phyloP scores from a whole-genome alignment of 2,329 filamentous ascomycete genomes.

The Graphium sp. region DNA sequence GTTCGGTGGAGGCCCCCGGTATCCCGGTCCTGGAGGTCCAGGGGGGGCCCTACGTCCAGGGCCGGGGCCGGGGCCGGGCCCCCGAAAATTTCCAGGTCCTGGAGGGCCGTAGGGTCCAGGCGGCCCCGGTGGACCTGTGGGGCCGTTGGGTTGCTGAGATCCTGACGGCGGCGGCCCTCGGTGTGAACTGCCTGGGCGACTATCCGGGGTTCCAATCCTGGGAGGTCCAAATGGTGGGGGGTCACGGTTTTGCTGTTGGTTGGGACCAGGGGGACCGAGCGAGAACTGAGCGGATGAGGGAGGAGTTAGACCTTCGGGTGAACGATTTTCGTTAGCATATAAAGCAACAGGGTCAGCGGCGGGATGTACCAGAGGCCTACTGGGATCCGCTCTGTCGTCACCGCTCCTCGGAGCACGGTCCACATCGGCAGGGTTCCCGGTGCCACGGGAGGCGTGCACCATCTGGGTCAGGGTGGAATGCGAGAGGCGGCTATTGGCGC shows the following conservation, averaged over 20 bases:
- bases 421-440: neutral
- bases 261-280: neutral
- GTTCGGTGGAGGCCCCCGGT: too few species aligned
- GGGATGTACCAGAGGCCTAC: slow-evolving; percentile 31
- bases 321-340: slow-evolving; percentile 35
- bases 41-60: too few species aligned
- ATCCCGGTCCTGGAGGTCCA: too few species aligned
- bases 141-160: too few species aligned
- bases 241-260: slow-evolving; percentile 1
- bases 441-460: slow-evolving; percentile 42
- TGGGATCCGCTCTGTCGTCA: slow-evolving; percentile 15
- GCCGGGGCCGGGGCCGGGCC: too few species aligned
- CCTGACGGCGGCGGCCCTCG: too few species aligned
- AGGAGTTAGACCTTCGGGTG: slow-evolving; percentile 33
- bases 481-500: slow-evolving; percentile 73
- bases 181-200: too few species aligned
- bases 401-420: slow-evolving; percentile 4
- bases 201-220: too few species aligned
- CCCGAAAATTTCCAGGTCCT: too few species aligned
- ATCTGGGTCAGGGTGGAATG: slow-evolving; percentile 67
- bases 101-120: too few species aligned
- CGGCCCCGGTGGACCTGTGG: too few species aligned
- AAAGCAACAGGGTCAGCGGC: slow-evolving; percentile 30
- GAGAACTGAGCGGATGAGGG: slow-evolving; percentile 12
- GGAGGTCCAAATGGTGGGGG: too few species aligned